These are phyloP conservation scores for Apiospora koreana DNA, from an alignment of 2,329 filamentous ascomycete species.

Conservation along the genomic window DNA sequence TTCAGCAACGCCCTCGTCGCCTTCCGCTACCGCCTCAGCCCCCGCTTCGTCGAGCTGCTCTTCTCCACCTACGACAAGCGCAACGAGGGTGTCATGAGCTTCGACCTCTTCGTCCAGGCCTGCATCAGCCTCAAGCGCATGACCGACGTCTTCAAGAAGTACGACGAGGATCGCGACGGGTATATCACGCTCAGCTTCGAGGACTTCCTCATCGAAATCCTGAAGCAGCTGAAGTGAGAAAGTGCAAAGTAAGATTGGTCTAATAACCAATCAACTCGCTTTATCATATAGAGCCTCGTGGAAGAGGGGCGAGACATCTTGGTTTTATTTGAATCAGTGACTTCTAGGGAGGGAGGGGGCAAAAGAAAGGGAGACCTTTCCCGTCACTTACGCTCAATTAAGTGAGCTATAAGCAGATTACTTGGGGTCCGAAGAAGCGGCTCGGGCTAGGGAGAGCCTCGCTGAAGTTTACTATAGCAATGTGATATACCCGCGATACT, in stretches of 20 bases:
- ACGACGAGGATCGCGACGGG: conserved; percentile 94
- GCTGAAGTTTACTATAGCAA: background rate
- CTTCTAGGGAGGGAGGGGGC: background rate
- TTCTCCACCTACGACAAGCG: conserved; percentile 89
- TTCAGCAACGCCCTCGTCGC: conserved; percentile 88
- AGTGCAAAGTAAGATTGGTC: background rate
- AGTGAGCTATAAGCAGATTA: background rate
- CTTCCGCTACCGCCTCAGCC: conserved; percentile 89
- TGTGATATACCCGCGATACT: background rate
- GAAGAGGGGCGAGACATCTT: background rate
- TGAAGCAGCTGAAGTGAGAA: conserved; percentile 58
- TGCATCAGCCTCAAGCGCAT: conserved; percentile 97
- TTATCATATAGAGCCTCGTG: background rate
- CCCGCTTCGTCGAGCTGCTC: conserved; percentile 78
- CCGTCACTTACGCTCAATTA: background rate
- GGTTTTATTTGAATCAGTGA: background rate
- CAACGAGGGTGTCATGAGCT: conserved; percentile 72
- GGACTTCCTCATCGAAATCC: conserved; percentile 72
- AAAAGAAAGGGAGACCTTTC: background rate
- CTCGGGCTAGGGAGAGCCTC: background rate
- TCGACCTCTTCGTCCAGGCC: conserved; percentile 96
- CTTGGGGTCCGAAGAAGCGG: background rate
- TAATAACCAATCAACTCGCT: background rate
- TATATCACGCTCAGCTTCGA: conserved; percentile 85
- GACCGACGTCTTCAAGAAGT: conserved; percentile 99